A percentile compares a stretch with the other conserved stretches of the same genome.
These are phyloP conservation scores for Leccinum angustisporum DNA, from an alignment of 1,284 basidiomycete species.

Conservation along the genomic window DNA sequence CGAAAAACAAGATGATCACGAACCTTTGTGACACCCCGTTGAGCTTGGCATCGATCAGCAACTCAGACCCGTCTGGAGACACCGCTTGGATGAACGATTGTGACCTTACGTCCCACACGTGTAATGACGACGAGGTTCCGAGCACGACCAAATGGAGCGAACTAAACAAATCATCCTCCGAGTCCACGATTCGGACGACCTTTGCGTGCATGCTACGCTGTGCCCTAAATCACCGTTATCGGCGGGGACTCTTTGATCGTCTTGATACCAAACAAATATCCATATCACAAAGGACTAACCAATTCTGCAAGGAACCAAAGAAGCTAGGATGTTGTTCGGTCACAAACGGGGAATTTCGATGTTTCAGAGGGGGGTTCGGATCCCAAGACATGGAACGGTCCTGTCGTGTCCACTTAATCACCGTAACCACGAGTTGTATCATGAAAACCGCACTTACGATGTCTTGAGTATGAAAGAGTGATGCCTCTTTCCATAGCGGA, in stretches of 20 bases:
- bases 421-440: background rate
- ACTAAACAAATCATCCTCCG: slow-evolving; percentile 47
- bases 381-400: slow-evolving; percentile 62
- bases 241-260: background rate
- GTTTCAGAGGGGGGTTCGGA: slow-evolving; percentile 41
- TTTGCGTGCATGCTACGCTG: slow-evolving; percentile 45
- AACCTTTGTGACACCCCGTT: slow-evolving; percentile 53
- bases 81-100: slow-evolving; percentile 51
- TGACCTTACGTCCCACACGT: slow-evolving; percentile 53
- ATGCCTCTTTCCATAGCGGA: slow-evolving; percentile 29
- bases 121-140: slow-evolving; percentile 63
- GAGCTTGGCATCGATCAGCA: slow-evolving; percentile 56
- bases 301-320: slow-evolving; percentile 52
- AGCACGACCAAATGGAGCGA: slow-evolving; percentile 55
- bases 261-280: background rate
- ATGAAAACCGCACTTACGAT: slow-evolving; percentile 15
- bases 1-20: slow-evolving; percentile 2
- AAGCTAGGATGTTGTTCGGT: slow-evolving; percentile 58
- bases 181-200: slow-evolving; percentile 44
- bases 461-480: slow-evolving; percentile 9
- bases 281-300: slow-evolving; percentile 43
- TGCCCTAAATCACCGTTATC: slow-evolving; percentile 32
- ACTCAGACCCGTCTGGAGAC: slow-evolving; percentile 31
- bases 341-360: slow-evolving; percentile 51
- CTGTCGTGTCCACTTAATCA: slow-evolving; percentile 26